phyloP scores from a whole-genome alignment of 1,284 basidiomycete genomes.

The Ganoderma meredithae region DNA sequence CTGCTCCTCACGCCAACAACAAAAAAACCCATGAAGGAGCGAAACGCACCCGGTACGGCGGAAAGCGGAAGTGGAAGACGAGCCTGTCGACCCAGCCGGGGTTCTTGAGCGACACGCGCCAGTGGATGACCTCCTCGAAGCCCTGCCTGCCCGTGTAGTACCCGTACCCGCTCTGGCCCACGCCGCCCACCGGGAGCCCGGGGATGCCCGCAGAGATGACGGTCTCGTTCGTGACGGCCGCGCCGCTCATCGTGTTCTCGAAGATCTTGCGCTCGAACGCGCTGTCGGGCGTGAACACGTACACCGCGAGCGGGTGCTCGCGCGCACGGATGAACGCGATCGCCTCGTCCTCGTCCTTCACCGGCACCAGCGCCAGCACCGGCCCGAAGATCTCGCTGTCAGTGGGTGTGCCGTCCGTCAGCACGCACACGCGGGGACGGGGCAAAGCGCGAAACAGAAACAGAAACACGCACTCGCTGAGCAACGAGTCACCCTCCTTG shows the following conservation, averaged over 20 bases:
- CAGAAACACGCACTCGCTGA: slow-evolving; percentile 76
- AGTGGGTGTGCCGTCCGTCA: too few relatives aligned
- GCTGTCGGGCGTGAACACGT: slow-evolving; percentile 74
- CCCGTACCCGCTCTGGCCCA: slow-evolving; percentile 75
- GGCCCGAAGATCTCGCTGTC: slow-evolving; percentile 51
- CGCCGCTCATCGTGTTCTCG: slow-evolving; percentile 72
- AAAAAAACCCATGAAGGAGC: too few relatives aligned
- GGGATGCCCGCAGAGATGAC: slow-evolving; percentile 62
- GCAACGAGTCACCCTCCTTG: slow-evolving; percentile 67
- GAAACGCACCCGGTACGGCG: slow-evolving; percentile 69
- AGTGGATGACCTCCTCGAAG: slow-evolving; percentile 77
- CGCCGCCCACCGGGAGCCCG: slow-evolving; percentile 78
- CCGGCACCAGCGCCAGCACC: slow-evolving; percentile 76
- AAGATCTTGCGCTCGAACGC: slow-evolving; percentile 72
- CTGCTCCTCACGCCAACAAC: neutral
- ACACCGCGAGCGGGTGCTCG: slow-evolving; percentile 80
- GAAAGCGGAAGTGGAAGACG: slow-evolving; percentile 64
- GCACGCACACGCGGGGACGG: too few relatives aligned
- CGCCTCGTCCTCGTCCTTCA: slow-evolving; percentile 76
- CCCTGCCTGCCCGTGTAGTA: slow-evolving; percentile 67
- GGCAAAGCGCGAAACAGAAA: too few relatives aligned
- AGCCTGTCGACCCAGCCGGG: slow-evolving; percentile 68
- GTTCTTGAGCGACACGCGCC: slow-evolving; percentile 64
- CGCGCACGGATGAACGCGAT: slow-evolving; percentile 67
- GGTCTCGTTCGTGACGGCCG: slow-evolving; percentile 71